Evolutionary conservation across 352 stramenopile genomes (phyloP), one percentile per base, ranked within the genome.

Genomic region (Phytophthora chlamydospora): DNA sequence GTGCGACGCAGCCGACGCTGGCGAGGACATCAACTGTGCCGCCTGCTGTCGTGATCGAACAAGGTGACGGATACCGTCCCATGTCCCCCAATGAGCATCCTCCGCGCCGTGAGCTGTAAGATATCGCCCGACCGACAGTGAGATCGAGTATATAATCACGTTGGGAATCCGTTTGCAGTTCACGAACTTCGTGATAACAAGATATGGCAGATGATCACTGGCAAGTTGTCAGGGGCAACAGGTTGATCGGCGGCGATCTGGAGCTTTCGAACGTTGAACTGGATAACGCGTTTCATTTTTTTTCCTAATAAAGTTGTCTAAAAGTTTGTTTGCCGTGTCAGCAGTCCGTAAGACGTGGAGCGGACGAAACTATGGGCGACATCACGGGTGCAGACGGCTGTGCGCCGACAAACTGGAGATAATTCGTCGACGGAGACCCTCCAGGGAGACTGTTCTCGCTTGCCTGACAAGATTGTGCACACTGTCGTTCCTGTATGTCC

Each of bases 51-150:
- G 39, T 49, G 19, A 43, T 79, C 19, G 75, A 84, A 41, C 39
- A 77, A 21, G 72, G 62, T 11, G 75, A 87, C n/a, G 72, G 27
- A 41, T 83, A 81, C 36, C 58, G 66, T 3, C 64, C 65, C 6
- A 67, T 73, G 49, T 81, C 66, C 1, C 71, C 71, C 3, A 74
- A 43, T 17, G 63, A 82, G 1, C 44, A 57, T 14, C 27, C 33
- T 54, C 40, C 47, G 6, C 50, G 54, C 7, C 56, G 63, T 13
- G 56, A 62, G 12, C 27, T 58, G 34, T 76, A 68, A 62, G 12
- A 59, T 68, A 51, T 65, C 50, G 33, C 39, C 43, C 27, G 38
- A 31, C 19, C 24, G 32, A 24, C 10, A 61, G 33, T 32, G 38
- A 58, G 5, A 29, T 54, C 43, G 21, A 42, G 9, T 49, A 36